A percentile compares a stretch with the other conserved stretches of the same genome.
Conservation (phyloP, 2,329 filamentous ascomycete genomes). For the Venturia nashicola region DNA sequence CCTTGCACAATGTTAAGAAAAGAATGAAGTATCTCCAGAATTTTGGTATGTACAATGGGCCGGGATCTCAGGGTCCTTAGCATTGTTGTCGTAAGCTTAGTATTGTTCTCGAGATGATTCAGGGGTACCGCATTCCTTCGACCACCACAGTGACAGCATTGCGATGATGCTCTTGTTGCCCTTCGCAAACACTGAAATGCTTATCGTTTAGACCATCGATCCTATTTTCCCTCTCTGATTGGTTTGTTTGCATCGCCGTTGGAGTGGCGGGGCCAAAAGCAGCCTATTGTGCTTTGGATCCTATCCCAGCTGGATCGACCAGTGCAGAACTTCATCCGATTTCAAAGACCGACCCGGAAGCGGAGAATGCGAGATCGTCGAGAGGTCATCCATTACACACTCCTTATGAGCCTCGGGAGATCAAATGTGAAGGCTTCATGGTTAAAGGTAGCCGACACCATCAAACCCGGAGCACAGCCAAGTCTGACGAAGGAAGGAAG, state of each 20-base stretch:
- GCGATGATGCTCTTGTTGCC: not conserved
- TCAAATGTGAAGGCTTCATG: not conserved
- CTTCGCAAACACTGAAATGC: not conserved
- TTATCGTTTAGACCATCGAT: not conserved
- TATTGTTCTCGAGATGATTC: not conserved
- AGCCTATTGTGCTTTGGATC: not conserved
- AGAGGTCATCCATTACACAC: not conserved
- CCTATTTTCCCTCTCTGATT: not conserved
- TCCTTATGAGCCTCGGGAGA: not conserved
- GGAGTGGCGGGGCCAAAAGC: not conserved
- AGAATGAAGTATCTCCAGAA: not conserved
- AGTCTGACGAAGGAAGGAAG: not conserved
- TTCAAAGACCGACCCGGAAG: not conserved
- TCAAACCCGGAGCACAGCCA: not conserved
- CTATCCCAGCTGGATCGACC: not conserved
- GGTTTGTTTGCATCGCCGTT: not conserved
- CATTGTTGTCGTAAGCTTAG: constrained; percentile 1
- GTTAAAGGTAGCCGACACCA: not conserved
- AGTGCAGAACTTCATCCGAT: not conserved
- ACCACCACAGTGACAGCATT: not conserved
- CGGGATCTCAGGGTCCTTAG: not conserved
- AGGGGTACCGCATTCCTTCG: not conserved
- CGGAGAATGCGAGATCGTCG: not conserved
- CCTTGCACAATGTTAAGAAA: constrained; percentile 1
- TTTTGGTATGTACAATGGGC: not conserved